phyloP scores from a whole-genome alignment of 768 basidiomycete genomes.

The Pulveroboletus sp. region DNA sequence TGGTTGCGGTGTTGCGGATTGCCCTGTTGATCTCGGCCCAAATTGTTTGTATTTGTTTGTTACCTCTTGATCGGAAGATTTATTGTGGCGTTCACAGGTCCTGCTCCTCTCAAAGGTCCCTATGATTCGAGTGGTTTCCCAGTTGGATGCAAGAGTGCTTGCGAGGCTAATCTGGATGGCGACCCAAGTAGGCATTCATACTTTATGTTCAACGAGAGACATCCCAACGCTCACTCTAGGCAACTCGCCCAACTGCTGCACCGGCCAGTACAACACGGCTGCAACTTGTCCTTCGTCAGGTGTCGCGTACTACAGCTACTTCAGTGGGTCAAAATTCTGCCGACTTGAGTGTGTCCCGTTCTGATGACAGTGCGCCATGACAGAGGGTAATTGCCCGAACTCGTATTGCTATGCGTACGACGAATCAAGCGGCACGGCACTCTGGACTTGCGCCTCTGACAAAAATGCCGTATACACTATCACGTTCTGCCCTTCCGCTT shows the following conservation, averaged over 20 bases:
- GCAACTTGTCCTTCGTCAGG: conserved; percentile 54
- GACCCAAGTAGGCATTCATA: conserved; percentile 25
- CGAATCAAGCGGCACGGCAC: conserved; percentile 42
- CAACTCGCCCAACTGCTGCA: conserved; percentile 66
- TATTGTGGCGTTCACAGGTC: conserved; percentile 37
- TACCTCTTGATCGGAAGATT: not conserved
- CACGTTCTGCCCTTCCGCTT: conserved; percentile 41
- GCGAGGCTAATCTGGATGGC: conserved; percentile 38
- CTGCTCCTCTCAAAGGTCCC: conserved; percentile 49
- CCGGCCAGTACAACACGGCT: conserved; percentile 49
- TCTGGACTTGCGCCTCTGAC: conserved; percentile 41
- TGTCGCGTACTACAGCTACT: conserved; percentile 42
- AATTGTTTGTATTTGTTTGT: conserved; percentile 40
- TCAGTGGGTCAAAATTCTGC: conserved; percentile 34
- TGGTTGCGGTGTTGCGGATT: conserved; percentile 54
- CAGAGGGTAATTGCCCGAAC: conserved; percentile 43
- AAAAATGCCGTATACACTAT: conserved; percentile 42
- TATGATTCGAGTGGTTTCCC: conserved; percentile 50
- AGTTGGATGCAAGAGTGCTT: conserved; percentile 63
- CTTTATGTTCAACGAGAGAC: not conserved
- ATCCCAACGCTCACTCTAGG: conserved; percentile 27
- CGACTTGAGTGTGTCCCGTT: not conserved
- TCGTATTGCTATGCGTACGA: conserved; percentile 54
- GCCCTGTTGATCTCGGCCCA: conserved; percentile 59
- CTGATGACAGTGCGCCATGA: not conserved